Base-by-base conservation (phyloP, 2,329 filamentous ascomycete species). In the Domatiomyces catenatus region DNA sequence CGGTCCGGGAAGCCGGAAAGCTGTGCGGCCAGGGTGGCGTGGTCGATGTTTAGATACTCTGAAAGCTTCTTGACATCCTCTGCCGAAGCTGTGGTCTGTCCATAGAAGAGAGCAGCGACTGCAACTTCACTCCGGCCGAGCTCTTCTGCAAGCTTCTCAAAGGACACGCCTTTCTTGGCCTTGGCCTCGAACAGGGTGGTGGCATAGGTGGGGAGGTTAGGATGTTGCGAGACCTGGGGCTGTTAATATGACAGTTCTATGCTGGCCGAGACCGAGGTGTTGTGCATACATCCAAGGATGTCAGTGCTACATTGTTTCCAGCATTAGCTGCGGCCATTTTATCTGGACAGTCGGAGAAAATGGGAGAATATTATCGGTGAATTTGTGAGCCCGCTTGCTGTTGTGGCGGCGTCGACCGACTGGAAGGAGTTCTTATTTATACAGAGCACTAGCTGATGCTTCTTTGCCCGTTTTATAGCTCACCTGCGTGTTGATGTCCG, bases 81-180 rank as follows among this genome's bases (percentile, higher is more conserved):
- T 0, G 76, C 62, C 0, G 81, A 83, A 1, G 86, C 84, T 60
- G 79, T 79, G 5, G 84, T 80, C 66, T 92, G 86, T 26, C 89
- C 89, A 66, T 94, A 94, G 75, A 95, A 95, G 56, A 94, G 71
- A 1, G 88, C 88, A 2, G 89, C 89, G 2, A 84, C 79, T 42
- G 86, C 86, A 43, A 94, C 85, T 69, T 94, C 85, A 62, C 83
- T 80, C 56, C 88, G 84, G 55, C 80, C 81, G 50, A 94, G 75
- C 26, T 80, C 73, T 58, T 80, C 69, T 48, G 79, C 86, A 61
- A 95, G 88, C 44, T 77, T 70, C 64, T 87, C 85, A 64, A 94
- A 95, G 61, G 75, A 85, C 36, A 94, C 75, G 57, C 79, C 75
- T 67, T 84, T 83, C 50, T 69, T 65, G 47, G 86, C 81, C 69